Evolutionary conservation across 2,329 filamentous ascomycete genomes (phyloP), one percentile per base, ranked within the genome.

Genomic region (Pseudopithomyces maydicus): DNA sequence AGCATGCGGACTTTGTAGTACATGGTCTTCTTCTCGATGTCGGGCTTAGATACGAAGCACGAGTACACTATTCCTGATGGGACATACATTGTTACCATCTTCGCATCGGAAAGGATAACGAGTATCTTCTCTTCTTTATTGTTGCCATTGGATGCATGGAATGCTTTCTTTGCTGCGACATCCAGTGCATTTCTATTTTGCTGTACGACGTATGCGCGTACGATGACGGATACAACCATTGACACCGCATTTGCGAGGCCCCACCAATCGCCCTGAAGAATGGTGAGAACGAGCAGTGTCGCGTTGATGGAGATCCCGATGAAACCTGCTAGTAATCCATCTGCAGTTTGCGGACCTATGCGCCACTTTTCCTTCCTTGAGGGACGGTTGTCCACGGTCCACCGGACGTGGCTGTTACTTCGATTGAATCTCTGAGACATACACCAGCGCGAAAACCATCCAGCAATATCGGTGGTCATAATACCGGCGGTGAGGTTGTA

Each of bases 401-500:
- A 48, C 6, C 8, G 10, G 14, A 48, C 45, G 20, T 15, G 23
- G 29, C 29, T 48, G 26, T 48, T 19, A 22, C 45, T 48, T 33
- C 45, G 23, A 29, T 29, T 15, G 45, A 48, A 48, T 12, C 29
- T 7, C 17, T 48, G 45, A 5, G 35, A 38, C 35, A 38, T 38
- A 8, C 26, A 29, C 26, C 26, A 29, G 26, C 26, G 26, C 26
- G 47, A 26, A 29, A 56, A 52, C 54, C 54, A 56, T 17, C 46
- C 46, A n/a, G 36, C 38, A 4, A 51, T 20, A 29, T 64, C 62
- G 1, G 64, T 65, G 11, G 63, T 62, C 29, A 55, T 57, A 44
- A 66, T 63, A 20, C 62, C 64, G 12, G 56, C 47, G 8, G 60
- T 55, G 36, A 68, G 59, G 50, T 67, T 68, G 64, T 68, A 68